Percentiles rank a stretch among this genome's conserved stretches.
Evolutionary conservation across 768 basidiomycete species (phyloP).

Genomic region (Melanogaster broomeanus): DNA sequence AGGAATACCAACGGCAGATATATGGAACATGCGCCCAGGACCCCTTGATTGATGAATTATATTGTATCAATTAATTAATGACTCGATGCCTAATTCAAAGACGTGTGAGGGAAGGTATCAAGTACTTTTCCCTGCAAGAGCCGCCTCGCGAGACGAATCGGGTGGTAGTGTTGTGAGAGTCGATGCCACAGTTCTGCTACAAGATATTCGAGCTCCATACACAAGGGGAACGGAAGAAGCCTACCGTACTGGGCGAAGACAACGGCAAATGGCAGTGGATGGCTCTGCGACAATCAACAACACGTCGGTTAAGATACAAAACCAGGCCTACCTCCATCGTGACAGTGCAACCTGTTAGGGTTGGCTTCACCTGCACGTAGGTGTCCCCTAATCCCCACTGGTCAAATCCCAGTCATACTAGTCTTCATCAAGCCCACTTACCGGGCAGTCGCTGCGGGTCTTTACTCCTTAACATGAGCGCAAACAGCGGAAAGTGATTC

Average conservation of each 20-base stretch:
- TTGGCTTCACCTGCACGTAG: conserved; percentile 29
- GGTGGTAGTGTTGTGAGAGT: conserved; percentile 58
- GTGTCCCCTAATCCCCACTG: conserved; percentile 22
- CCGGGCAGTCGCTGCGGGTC: conserved; percentile 85
- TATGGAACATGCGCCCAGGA: conserved; percentile 15
- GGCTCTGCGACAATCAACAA: conserved; percentile 41
- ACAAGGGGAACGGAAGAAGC: conserved; percentile 6
- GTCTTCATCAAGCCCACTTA: conserved; percentile 24
- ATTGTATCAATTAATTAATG: conserved; percentile 2
- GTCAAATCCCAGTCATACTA: background rate
- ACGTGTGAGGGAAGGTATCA: conserved; percentile 44
- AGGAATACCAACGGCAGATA: conserved; percentile 31
- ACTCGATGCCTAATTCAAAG: conserved; percentile 2
- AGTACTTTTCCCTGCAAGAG: conserved; percentile 51
- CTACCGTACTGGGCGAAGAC: conserved; percentile 63
- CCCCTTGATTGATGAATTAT: conserved; percentile 9
- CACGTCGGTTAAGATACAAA: background rate
- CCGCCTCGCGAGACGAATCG: conserved; percentile 51
- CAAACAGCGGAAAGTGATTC: conserved; percentile 93
- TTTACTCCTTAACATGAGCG: conserved; percentile 79
- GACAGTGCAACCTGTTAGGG: conserved; percentile 19
- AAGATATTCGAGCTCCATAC: conserved; percentile 1
- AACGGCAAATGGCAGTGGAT: conserved; percentile 48
- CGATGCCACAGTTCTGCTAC: conserved; percentile 51
- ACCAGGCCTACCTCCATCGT: conserved; percentile 19